phyloP scores from a whole-genome alignment of 208 protist species.

The Trypanosomatidae sp. region DNA sequence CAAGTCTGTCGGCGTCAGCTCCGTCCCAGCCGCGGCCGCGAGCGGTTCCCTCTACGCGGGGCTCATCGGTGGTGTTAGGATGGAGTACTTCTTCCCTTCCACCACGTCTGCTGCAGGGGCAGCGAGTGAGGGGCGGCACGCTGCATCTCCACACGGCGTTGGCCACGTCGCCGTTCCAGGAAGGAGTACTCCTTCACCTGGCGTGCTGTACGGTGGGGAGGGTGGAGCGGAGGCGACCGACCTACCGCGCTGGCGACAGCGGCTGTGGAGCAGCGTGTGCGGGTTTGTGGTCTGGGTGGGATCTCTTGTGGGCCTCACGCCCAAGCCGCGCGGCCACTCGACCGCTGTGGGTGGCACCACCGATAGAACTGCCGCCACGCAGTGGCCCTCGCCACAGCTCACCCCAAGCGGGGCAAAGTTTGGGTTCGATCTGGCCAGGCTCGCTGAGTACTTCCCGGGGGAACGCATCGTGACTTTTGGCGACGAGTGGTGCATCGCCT shows the following conservation, averaged over 20 bases:
- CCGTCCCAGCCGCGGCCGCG: not conserved
- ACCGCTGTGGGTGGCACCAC: not conserved
- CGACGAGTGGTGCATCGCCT: conserved; percentile 18
- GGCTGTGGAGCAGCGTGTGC: conserved; percentile 6
- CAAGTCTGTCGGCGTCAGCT: not conserved
- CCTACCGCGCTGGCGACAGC: not conserved
- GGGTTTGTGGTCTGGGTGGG: conserved; percentile 19
- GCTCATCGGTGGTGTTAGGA: conserved; percentile 8
- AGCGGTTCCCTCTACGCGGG: conserved; percentile 5
- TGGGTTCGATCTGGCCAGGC: conserved; percentile 1
- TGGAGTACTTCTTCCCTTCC: not conserved
- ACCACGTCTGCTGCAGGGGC: not conserved
- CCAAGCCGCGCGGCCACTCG: not conserved
- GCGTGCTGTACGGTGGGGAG: not conserved
- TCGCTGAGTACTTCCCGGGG: conserved; percentile 13
- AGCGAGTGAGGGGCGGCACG: not conserved
- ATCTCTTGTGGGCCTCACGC: conserved; percentile 12
- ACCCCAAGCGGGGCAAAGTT: not conserved
- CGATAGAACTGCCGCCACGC: not conserved
- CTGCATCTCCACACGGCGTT: not conserved
- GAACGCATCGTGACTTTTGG: conserved; percentile 36
- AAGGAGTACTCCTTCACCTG: not conserved
- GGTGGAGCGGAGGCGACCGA: not conserved
- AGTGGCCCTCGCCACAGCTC: not conserved
- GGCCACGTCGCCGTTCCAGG: not conserved